Base-by-base conservation (phyloP, 2,329 filamentous ascomycete genomes). In the Arachnomyces sp. region DNA sequence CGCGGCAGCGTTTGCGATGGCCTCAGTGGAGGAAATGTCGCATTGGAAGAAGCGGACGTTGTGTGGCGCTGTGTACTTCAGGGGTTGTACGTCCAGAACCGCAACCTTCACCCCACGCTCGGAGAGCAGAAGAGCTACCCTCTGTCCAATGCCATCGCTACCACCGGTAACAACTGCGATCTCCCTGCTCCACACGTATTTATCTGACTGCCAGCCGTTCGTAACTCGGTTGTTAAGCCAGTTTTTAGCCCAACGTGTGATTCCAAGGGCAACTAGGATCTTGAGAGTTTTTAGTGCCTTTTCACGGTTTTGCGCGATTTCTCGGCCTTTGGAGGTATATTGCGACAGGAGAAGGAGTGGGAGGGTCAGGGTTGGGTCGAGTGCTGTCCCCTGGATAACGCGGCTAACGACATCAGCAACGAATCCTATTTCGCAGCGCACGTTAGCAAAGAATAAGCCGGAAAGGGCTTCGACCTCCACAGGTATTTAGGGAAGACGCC, bases 111-210 rank as follows among this genome's bases (percentile, higher is more conserved):
- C 68, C 1, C 74, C 76, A 44, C 64, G 67, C 56, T 79, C 74
- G 0, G 77, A 79, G n/a, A 92, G 67, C 39, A 81, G 58, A 47
- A 72, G 69, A 11, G 82, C 82, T 2, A 86, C 71, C 29, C 73
- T 64, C 14, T 73, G 76, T 11, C 84, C 84, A 52, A 90, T 87
- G 0, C 84, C 84, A 41, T 77, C 76, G 31, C 80, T 78, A 6
- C 84, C 84, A 6, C 85, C 84, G 0, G 84, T 89, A 14, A 89
- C 71, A 32, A 88, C 66, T 2, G 84, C 79, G 37, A 88, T 71
- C 63, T 88, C 83, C 38, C 71, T 72, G 15, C 68, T 63, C 81
- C 82, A 87, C 49, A 62, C 51, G 34, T 60, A 61, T 29, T 51
- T 49, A 43, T 60, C 63, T 15, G 48, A 49, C 34, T 49, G 42